These are phyloP conservation scores for Rhizoclosmatium hyalinum DNA, from an alignment of 371 early-diverging fungal genomes.

Conservation along the genomic window DNA sequence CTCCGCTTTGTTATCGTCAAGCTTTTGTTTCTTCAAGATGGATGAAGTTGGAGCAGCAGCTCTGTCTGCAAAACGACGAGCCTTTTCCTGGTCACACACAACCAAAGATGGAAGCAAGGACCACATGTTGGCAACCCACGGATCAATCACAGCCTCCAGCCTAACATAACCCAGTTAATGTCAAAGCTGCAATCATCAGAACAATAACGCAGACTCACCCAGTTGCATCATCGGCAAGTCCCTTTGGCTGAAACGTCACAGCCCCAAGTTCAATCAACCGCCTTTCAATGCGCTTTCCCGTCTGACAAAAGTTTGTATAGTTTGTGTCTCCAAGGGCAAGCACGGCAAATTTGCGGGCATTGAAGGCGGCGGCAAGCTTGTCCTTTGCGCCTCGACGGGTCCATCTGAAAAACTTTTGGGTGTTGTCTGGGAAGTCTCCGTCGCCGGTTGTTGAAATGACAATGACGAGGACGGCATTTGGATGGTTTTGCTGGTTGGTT, in stretches of 20 bases:
- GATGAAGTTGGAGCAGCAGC: neutral
- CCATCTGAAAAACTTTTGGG: slow-evolving; percentile 84
- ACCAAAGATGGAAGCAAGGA: slow-evolving; percentile 59
- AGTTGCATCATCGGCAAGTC: slow-evolving; percentile 89
- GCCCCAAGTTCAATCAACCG: slow-evolving; percentile 79
- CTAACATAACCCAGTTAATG: slow-evolving; percentile 41
- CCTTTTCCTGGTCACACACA: slow-evolving; percentile 36
- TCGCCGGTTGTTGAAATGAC: slow-evolving; percentile 94
- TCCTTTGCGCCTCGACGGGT: slow-evolving; percentile 60
- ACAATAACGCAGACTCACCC: slow-evolving; percentile 58
- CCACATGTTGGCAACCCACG: slow-evolving; percentile 93
- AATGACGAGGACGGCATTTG: slow-evolving; percentile 67
- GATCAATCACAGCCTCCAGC: slow-evolving; percentile 85
- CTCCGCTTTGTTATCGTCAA: neutral
- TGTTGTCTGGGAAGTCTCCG: slow-evolving; percentile 94
- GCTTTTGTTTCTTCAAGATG: slow-evolving; percentile 2
- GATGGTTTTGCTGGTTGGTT: slow-evolving; percentile 40
- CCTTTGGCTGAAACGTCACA: slow-evolving; percentile 72
- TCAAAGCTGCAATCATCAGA: neutral
- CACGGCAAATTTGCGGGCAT: slow-evolving; percentile 36
- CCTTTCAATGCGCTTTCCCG: slow-evolving; percentile 78
- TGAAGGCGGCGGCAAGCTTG: slow-evolving; percentile 40
- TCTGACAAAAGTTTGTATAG: slow-evolving; percentile 88
- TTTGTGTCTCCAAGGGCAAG: slow-evolving; percentile 89
- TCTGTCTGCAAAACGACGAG: slow-evolving; percentile 17